Evolutionary conservation across 495 filamentous ascomycete genomes (phyloP).

Genomic region (Penicillium fimorum): DNA sequence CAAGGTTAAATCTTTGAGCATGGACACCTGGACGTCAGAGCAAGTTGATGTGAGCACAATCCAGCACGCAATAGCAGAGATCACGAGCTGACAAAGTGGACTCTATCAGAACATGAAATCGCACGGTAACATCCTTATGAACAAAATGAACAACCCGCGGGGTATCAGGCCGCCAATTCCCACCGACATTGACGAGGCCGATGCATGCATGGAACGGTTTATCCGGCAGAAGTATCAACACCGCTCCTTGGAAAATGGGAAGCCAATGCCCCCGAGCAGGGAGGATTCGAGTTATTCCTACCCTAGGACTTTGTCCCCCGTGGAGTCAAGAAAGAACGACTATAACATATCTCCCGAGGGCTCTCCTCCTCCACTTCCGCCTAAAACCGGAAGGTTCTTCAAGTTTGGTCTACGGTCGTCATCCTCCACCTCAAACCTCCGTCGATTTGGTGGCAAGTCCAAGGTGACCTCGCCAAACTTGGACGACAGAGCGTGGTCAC

Average conservation of each 20-base stretch:
- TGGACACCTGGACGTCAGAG: conserved; percentile 94
- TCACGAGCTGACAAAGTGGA: conserved; percentile 18
- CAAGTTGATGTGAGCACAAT: conserved; percentile 79
- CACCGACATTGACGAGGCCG: conserved; percentile 85
- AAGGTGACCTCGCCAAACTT: conserved; percentile 29
- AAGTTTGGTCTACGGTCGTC: conserved; percentile 68
- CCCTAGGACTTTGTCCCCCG: conserved; percentile 16
- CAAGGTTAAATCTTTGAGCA: conserved; percentile 96
- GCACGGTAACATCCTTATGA: conserved; percentile 80
- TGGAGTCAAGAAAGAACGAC: conserved; percentile 10
- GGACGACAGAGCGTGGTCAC: conserved; percentile 30
- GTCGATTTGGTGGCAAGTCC: conserved; percentile 31
- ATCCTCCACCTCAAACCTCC: conserved; percentile 64
- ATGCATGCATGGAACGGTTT: conserved; percentile 88
- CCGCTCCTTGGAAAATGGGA: conserved; percentile 54
- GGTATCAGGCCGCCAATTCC: conserved; percentile 79
- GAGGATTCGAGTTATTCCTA: conserved; percentile 39
- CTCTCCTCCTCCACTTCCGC: conserved; percentile 78
- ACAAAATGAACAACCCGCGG: conserved; percentile 82
- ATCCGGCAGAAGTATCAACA: conserved; percentile 92
- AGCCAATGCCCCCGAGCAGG: conserved; percentile 47
- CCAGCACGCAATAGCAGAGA: neutral
- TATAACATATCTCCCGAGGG: conserved; percentile 35
- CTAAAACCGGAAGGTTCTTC: conserved; percentile 76
- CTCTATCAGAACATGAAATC: conserved; percentile 78